Evolutionary conservation across 2,329 filamentous ascomycete species (phyloP), one percentile per base, ranked within the genome.

Genomic region (Domatiomyces globalis): DNA sequence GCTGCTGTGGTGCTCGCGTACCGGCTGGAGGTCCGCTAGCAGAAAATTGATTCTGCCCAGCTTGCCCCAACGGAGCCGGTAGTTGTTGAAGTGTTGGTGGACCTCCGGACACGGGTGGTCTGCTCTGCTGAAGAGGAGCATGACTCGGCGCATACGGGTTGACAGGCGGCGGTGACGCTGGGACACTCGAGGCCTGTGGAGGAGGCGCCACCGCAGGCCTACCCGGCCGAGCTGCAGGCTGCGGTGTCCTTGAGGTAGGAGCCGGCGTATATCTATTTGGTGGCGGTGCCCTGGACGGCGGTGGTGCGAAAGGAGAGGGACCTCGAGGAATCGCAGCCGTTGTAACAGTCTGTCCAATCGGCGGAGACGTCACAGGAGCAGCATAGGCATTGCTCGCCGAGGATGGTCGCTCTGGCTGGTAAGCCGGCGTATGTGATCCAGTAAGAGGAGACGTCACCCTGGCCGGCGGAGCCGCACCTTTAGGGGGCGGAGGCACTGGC

Each of bases 251-350:
- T 62, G 76, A 64, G 15, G 77, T 70, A 45, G 83, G 80, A 49
- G 78, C 73, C 10, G 85, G 84, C 12, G 85, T 82, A 65, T 94
- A 94, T 62, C 87, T 75, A 70, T 80, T 87, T 8, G 80, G 79
- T n/a, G 85, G 81, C n/a, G 58, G 58, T 4, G 79, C 73, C 17
- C 74, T 76, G 27, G 81, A 72, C 5, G 86, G 85, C 50, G 89
- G 85, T 39, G 84, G 79, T 62, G 89, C 87, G 67, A 95, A 95
- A 5, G 89, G 89, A 22, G 89, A 95, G 4, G 84, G 77, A 25
- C 84, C 87, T 57, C 87, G 81, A 19, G 81, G 77, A 49, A 87
- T 76, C 18, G 79, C 77, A 43, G 81, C 74, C 45, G 77, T 77
- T 49, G 63, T 65, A 59, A 69, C 67, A n/a, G 60, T 61, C 60